Conservation (phyloP, 495 filamentous ascomycete genomes). For the Lasiosphaeris hirsuta region DNA sequence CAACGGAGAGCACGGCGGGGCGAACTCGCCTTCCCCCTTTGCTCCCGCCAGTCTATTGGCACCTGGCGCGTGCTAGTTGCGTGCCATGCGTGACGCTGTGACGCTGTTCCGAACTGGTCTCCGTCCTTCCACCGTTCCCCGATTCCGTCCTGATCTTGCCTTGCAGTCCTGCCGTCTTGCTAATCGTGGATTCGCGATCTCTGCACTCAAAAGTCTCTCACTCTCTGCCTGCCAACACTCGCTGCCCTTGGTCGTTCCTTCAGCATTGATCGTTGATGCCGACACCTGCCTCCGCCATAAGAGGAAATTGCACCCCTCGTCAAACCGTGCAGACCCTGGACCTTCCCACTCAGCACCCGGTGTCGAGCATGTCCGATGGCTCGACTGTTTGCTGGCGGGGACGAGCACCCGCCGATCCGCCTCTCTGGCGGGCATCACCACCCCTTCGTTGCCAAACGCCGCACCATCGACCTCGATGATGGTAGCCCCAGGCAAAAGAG, state of each 20-base stretch:
- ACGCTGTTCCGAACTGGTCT: background rate
- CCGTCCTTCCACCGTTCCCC: background rate
- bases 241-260: background rate
- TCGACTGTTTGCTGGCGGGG: constrained; percentile 29
- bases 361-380: constrained; percentile 37
- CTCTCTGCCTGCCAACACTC: background rate
- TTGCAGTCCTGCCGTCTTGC: too few relatives aligned
- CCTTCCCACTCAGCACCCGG: background rate
- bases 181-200: background rate
- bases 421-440: constrained; percentile 9
- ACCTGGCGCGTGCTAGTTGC: background rate
- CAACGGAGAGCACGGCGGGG: constrained; percentile 9
- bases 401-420: constrained; percentile 26
- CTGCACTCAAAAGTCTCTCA: background rate
- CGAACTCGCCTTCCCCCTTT: background rate
- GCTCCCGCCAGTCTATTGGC: background rate
- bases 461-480: constrained; percentile 22
- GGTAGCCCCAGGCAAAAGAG: constrained; percentile 17
- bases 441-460: constrained; percentile 27
- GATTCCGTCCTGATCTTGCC: background rate
- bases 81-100: background rate
- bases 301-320: background rate
- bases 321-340: background rate
- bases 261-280: background rate
- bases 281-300: too few relatives aligned